Percentiles rank a stretch among this genome's conserved stretches.
Conservation (phyloP, 1,284 basidiomycete genomes). For the Porodaedalea pini region DNA sequence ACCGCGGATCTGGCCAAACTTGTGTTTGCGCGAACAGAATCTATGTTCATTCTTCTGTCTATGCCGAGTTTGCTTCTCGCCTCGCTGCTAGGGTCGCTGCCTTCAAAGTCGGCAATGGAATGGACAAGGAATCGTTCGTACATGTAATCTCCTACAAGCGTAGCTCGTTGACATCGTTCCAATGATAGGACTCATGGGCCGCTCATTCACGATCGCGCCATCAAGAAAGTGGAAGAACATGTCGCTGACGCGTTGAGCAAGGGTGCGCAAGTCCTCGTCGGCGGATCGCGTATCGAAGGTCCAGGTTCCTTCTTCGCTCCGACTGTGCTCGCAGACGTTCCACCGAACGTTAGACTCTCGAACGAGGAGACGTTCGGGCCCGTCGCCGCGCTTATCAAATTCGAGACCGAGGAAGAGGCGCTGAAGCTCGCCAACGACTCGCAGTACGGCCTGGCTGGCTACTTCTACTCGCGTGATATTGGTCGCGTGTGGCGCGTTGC, state of each 20-base stretch:
- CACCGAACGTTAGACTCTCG: constrained; percentile 57
- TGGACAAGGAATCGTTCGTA: constrained; percentile 73
- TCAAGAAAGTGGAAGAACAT: constrained; percentile 86
- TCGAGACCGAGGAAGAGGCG: constrained; percentile 92
- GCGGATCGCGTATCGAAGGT: constrained; percentile 62
- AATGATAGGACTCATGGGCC: constrained; percentile 77
- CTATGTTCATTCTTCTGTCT: constrained; percentile 81
- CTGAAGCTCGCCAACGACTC: constrained; percentile 82
- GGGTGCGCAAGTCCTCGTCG: constrained; percentile 86
- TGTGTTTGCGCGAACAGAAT: constrained; percentile 85
- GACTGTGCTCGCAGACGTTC: constrained; percentile 88
- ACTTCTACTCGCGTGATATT: constrained; percentile 90
- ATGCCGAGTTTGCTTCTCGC: constrained; percentile 82
- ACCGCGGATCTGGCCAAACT: constrained; percentile 90
- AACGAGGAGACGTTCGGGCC: constrained; percentile 90
- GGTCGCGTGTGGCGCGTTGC: constrained; percentile 95
- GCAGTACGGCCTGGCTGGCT: constrained; percentile 87
- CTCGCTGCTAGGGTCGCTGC: constrained; percentile 80
- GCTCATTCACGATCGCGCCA: constrained; percentile 82
- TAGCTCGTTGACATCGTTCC: background rate
- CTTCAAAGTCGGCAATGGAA: constrained; percentile 91
- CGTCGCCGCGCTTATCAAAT: constrained; percentile 73
- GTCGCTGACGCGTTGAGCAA: constrained; percentile 79
- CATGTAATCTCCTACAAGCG: background rate
- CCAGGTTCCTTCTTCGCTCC: constrained; percentile 72